Conservation (phyloP, 1,284 basidiomycete genomes). For the Anthracocystis panici-leucophaei region DNA sequence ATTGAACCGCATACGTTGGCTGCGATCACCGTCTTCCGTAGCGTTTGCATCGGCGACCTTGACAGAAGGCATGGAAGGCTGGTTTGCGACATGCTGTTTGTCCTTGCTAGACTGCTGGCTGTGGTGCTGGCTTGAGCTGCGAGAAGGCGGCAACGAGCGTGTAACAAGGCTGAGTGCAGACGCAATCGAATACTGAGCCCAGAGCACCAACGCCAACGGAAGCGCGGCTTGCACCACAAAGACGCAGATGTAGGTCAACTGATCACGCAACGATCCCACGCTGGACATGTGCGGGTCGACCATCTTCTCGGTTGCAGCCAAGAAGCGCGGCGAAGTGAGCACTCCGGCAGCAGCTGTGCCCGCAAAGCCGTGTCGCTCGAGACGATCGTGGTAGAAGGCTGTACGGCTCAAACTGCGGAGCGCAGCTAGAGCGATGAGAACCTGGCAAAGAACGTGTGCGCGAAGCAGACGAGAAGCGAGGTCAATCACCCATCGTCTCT, state of each 20-base stretch:
- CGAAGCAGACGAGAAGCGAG: conserved; percentile 53
- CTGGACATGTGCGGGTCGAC: conserved; percentile 38
- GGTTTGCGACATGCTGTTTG: not conserved
- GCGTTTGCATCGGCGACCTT: conserved; percentile 6
- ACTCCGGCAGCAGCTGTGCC: conserved; percentile 16
- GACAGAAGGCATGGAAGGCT: not conserved
- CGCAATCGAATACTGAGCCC: conserved; percentile 52
- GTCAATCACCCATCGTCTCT: conserved; percentile 50
- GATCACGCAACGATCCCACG: conserved; percentile 45
- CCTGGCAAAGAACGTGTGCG: conserved; percentile 53
- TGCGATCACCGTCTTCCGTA: not conserved
- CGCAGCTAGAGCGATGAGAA: conserved; percentile 47
- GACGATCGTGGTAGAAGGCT: conserved; percentile 32
- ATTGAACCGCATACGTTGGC: conserved; percentile 34
- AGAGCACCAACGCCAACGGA: conserved; percentile 41
- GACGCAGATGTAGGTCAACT: conserved; percentile 50
- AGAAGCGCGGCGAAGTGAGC: conserved; percentile 22
- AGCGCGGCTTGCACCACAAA: conserved; percentile 56
- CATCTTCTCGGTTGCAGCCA: not conserved
- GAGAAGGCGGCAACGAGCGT: conserved; percentile 16
- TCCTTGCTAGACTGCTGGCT: conserved; percentile 8
- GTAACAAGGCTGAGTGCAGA: conserved; percentile 31
- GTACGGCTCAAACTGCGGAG: conserved; percentile 39
- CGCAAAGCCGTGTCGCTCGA: conserved; percentile 9
- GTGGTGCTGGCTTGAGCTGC: conserved; percentile 1